Evolutionary conservation across 2,329 filamentous ascomycete genomes (phyloP).

Genomic region (Herpotrichia juniperi): DNA sequence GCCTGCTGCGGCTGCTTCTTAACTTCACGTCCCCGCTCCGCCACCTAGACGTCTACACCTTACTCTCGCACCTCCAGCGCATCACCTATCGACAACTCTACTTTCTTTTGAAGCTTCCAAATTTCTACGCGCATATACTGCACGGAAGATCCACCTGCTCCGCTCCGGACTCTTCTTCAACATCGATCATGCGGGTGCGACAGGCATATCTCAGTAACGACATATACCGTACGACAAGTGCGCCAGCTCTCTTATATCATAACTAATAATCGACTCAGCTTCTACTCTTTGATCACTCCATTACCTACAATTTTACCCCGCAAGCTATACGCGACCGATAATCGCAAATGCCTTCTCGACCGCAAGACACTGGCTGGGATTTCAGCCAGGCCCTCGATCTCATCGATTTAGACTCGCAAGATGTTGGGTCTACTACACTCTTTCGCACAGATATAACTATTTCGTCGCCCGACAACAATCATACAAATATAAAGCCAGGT

Average conservation of each 20-base stretch:
- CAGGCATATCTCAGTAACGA: constrained; percentile 34
- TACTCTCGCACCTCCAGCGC: neutral
- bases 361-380: constrained; percentile 51
- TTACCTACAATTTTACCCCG: constrained; percentile 5
- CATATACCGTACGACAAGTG: constrained; percentile 3
- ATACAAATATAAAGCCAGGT: neutral
- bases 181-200: constrained; percentile 38
- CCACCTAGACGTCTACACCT: neutral
- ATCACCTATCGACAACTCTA: neutral
- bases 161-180: neutral
- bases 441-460: too few relatives aligned
- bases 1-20: neutral
- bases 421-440: neutral
- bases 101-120: neutral
- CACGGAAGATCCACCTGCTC: constrained; percentile 6
- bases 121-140: neutral
- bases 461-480: neutral
- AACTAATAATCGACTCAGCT: neutral
- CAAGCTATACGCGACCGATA: neutral
- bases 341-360: constrained; percentile 39
- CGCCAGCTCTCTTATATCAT: neutral
- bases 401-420: constrained; percentile 22
- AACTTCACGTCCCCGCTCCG: neutral
- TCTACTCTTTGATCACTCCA: neutral
- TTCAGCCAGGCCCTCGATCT: constrained; percentile 53